Percentiles rank a stretch among this genome's conserved stretches.
Conservation (phyloP, 1,284 basidiomycete species). For the Uromyces viciae-fabae region DNA sequence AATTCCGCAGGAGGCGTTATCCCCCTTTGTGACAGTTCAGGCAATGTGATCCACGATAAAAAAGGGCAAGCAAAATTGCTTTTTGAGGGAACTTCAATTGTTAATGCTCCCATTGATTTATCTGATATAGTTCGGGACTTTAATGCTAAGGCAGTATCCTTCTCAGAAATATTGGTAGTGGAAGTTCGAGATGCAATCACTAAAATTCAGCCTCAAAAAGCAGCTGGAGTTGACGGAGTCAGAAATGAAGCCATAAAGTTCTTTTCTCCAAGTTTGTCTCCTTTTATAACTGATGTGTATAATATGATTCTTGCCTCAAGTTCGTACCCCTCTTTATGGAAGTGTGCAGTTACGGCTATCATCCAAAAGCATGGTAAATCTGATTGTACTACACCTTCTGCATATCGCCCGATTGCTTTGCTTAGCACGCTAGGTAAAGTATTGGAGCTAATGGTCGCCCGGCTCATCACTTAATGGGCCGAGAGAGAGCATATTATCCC, state of each 20-base stretch:
- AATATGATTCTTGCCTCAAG: neutral
- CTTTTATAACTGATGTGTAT: neutral
- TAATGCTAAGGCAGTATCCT: neutral
- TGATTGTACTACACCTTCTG: neutral
- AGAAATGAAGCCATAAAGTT: neutral
- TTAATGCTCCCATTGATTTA: neutral
- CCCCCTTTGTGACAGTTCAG: neutral
- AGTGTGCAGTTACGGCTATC: neutral
- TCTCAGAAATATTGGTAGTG: neutral
- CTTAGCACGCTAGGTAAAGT: neutral
- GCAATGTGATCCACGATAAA: neutral
- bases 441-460: neutral
- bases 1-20: too few species aligned
- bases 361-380: constrained; percentile 3
- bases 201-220: neutral
- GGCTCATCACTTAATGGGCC: neutral
- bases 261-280: neutral
- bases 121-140: neutral
- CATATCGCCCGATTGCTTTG: constrained; percentile 20
- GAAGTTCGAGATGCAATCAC: neutral
- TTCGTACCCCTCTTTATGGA: neutral
- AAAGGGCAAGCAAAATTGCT: neutral
- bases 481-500: neutral
- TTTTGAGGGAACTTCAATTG: neutral
- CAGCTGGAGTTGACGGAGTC: neutral